Percentiles rank a stretch among this genome's conserved stretches.
Conservation (phyloP, 2,329 filamentous ascomycete species). For the Delphinella strobiligena region DNA sequence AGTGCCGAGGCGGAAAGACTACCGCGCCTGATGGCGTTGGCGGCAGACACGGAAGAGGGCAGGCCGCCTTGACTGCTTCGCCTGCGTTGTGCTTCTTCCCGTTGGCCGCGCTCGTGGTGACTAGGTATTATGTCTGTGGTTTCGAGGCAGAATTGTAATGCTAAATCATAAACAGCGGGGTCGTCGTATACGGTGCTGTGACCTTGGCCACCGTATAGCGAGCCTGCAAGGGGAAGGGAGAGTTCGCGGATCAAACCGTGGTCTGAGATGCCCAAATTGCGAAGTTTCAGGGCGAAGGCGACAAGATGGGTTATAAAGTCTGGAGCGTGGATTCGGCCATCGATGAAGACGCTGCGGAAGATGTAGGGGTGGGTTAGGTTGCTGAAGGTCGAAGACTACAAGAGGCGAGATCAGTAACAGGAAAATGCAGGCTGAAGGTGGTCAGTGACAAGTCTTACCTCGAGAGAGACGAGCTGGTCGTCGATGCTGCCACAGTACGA, state of each 20-base stretch:
- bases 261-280: slow-evolving; percentile 85
- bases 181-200: slow-evolving; percentile 93
- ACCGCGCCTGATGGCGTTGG: slow-evolving; percentile 22
- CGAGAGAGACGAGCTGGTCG: slow-evolving; percentile 87
- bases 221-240: slow-evolving; percentile 76
- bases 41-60: slow-evolving; percentile 17
- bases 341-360: slow-evolving; percentile 89
- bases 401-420: background rate
- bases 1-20: slow-evolving; percentile 13
- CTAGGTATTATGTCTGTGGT: slow-evolving; percentile 24
- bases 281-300: slow-evolving; percentile 83
- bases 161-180: slow-evolving; percentile 62
- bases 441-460: slow-evolving; percentile 39
- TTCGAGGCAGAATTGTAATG: slow-evolving; percentile 35
- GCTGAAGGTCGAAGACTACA: slow-evolving; percentile 69
- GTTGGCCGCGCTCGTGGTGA: background rate
- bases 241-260: slow-evolving; percentile 89
- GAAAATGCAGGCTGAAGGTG: background rate
- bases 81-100: background rate
- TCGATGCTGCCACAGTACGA: slow-evolving; percentile 91
- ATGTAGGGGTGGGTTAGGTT: slow-evolving; percentile 84
- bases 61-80: slow-evolving; percentile 15
- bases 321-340: slow-evolving; percentile 80
- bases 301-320: slow-evolving; percentile 91
- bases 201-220: slow-evolving; percentile 81